A percentile compares a stretch with the other conserved stretches of the same genome.
These are phyloP conservation scores for Russula griseocarnosa DNA, from an alignment of 768 basidiomycete species.

Conservation along the genomic window DNA sequence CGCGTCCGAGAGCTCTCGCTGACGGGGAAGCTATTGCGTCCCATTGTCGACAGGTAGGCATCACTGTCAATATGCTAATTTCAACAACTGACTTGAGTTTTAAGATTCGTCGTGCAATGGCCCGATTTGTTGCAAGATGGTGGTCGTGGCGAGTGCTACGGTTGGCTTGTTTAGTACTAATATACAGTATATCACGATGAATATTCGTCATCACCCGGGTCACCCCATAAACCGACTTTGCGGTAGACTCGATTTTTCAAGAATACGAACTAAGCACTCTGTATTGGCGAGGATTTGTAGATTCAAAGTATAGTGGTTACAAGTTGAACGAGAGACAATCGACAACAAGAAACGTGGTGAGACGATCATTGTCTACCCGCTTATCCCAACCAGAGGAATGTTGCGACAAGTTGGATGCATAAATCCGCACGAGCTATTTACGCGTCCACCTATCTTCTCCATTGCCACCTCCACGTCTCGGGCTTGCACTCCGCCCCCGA, in stretches of 20 bases:
- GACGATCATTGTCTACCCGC: constrained; percentile 2
- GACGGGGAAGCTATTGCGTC: constrained; percentile 75
- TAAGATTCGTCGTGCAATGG: constrained; percentile 91
- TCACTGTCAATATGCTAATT: not conserved
- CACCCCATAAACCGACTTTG: not conserved
- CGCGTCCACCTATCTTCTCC: constrained; percentile 65
- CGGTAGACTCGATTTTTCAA: too few relatives aligned
- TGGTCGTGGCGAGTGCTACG: constrained; percentile 49
- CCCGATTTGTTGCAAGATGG: constrained; percentile 47
- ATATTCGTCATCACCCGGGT: not conserved
- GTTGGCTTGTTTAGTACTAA: constrained; percentile 56
- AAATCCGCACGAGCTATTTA: constrained; percentile 30
- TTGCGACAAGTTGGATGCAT: not conserved
- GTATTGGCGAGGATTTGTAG: not conserved
- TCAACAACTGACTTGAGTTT: constrained; percentile 13
- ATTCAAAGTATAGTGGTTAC: too few relatives aligned
- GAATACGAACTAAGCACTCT: not conserved
- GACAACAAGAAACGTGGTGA: not conserved
- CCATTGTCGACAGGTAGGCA: constrained; percentile 72
- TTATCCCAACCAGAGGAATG: not conserved
- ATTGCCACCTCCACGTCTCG: constrained; percentile 54
- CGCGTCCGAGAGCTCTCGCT: constrained; percentile 77
- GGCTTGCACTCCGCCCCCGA: constrained; percentile 71
- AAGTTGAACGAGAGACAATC: not conserved
- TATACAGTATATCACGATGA: not conserved